Evolutionary conservation across 805 yeast species (phyloP).

Genomic region (Saccharomycodes ludwigii): DNA sequence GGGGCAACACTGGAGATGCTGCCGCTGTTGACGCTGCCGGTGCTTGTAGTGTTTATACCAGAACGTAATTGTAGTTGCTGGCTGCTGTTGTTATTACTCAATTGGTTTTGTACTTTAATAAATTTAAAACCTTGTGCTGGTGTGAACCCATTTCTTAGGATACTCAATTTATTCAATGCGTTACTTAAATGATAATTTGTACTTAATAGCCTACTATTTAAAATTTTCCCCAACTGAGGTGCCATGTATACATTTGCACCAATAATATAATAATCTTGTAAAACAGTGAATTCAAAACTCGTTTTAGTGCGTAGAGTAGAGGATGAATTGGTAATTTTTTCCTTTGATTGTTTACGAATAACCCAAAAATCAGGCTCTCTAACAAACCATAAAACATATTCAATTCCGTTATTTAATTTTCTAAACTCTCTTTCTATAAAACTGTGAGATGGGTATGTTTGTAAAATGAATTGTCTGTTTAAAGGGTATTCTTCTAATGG

Average conservation of each 20-base stretch:
- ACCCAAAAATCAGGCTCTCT: slow-evolving; percentile 93
- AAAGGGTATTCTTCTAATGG: slow-evolving; percentile 7
- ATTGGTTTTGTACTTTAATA: slow-evolving; percentile 9
- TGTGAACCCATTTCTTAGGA: slow-evolving; percentile 36
- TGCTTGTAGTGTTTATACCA: not conserved
- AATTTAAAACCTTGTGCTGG: slow-evolving; percentile 42
- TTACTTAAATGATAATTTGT: slow-evolving; percentile 30
- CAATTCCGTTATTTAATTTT: slow-evolving; percentile 68
- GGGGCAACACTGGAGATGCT: too few species aligned
- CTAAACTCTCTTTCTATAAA: slow-evolving; percentile 44
- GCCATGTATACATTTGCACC: slow-evolving; percentile 92
- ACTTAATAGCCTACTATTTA: slow-evolving; percentile 57
- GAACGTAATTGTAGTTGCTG: too few species aligned
- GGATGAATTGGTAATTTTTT: too few species aligned
- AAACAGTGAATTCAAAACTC: slow-evolving; percentile 20
- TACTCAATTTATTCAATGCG: slow-evolving; percentile 34
- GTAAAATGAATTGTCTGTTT: slow-evolving; percentile 10
- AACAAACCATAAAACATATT: slow-evolving; percentile 61
- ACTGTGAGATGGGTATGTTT: slow-evolving; percentile 19
- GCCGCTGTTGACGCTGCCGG: too few species aligned
- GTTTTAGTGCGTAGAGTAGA: slow-evolving; percentile 27
- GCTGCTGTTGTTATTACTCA: too few species aligned
- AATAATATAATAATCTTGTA: slow-evolving; percentile 75
- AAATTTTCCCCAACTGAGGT: slow-evolving; percentile 59
- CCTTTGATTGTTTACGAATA: slow-evolving; percentile 66